phyloP scores from a whole-genome alignment of 805 yeast genomes.

The Candida pini region DNA sequence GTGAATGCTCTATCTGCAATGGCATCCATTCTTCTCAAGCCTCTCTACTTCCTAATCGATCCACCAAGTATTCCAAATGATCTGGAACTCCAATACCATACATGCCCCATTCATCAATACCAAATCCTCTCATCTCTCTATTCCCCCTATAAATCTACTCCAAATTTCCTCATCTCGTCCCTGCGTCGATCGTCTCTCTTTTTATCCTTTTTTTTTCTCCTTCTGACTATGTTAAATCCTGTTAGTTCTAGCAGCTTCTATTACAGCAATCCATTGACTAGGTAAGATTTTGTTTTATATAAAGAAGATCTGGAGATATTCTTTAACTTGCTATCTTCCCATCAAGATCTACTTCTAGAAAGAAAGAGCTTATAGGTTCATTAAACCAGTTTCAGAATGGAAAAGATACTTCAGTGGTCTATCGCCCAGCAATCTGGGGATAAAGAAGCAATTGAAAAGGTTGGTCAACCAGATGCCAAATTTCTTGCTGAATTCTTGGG shows the following conservation, averaged over 20 bases:
- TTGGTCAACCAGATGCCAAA: constrained; percentile 76
- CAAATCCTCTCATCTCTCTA: no score
- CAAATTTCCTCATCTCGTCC: no score
- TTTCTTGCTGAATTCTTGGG: constrained; percentile 74
- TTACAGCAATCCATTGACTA: background rate
- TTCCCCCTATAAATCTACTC: no score
- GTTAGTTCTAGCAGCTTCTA: constrained; percentile 7
- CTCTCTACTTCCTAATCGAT: no score
- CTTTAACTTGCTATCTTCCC: background rate
- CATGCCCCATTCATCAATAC: no score
- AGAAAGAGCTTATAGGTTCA: background rate
- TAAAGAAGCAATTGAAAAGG: constrained; percentile 55
- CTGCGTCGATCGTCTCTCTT: no score
- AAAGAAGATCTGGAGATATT: background rate
- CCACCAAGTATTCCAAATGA: no score
- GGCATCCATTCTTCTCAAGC: constrained; percentile 50
- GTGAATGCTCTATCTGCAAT: constrained; percentile 55
- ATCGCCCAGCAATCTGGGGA: constrained; percentile 71
- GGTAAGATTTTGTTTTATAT: no score
- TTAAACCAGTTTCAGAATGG: constrained; percentile 49
- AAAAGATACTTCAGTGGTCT: constrained; percentile 89
- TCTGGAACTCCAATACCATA: no score
- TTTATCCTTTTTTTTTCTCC: no score
- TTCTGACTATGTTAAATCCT: no score
- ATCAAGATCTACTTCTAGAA: background rate